Evolutionary conservation across 164 flowering plant genomes (phyloP), one percentile per base, ranked within the genome.

Genomic region (Piper longum): DNA sequence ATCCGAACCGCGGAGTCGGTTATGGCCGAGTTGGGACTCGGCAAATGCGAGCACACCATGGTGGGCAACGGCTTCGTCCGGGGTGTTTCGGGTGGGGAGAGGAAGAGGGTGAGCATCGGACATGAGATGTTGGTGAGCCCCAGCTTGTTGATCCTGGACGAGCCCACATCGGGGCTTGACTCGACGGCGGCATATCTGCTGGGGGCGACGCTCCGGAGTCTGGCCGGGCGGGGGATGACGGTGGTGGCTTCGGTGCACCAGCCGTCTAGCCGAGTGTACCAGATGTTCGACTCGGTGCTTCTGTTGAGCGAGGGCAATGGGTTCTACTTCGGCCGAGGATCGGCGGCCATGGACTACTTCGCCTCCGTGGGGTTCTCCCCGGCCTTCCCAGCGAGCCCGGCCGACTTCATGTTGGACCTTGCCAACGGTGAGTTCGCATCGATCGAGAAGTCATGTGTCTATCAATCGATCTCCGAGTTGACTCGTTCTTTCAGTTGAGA

Each of bases 381-480:
- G 16, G 73, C 82, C 18, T 91, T 88, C 57, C 81, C 91, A 6
- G 77, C 88, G 86, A 91, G 88, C 67, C 98, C 96, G 0, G 93
- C 98, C 5, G 98, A 91, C 58, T 91, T 88, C 70, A 75, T 88
- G 70, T 95, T 91, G 43, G 98, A 91, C 74, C 98, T 91, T 72
- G 98, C 98, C 16, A 91, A 91, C 51, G 96, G 98, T 91, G 81
- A 77, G 88, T 26, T 0, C 36, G 36, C 36, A 26, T 26, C 36
- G 36, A 26, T 26, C 36, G 36, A 26, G 36, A n/a, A 26, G 36
- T 26, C 36, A 26, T 26, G 1, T 26, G 1, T 26, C 36, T 26
- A 26, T 26, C 36, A 26, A 26, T 26, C 42, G 8, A 59, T 48
- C 52, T 8, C 52, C 52, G 52, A 48, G 52, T 60, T 39, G 26